Evolutionary conservation across 1,139 yeast genomes (phyloP).

Genomic region (Wickerhamomyces sp.): DNA sequence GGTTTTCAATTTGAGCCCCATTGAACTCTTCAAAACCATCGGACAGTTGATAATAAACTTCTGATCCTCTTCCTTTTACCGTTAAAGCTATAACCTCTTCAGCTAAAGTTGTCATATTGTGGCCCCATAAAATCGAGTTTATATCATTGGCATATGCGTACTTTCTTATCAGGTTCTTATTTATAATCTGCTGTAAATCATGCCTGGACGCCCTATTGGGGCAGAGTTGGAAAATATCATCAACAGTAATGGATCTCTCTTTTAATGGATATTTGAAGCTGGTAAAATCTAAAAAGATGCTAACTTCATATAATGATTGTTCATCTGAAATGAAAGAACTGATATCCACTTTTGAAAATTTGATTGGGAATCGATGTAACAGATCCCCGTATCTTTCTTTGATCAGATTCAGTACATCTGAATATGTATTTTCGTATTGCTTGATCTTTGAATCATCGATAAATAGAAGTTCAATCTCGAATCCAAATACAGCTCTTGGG

Average conservation of each 20-base stretch:
- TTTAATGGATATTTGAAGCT: slow-evolving; percentile 1
- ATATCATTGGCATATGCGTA: slow-evolving; percentile 45
- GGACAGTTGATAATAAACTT: slow-evolving; percentile 50
- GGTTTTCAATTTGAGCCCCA: slow-evolving; percentile 33
- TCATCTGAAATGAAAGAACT: slow-evolving; percentile 9
- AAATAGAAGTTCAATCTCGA: slow-evolving; percentile 51
- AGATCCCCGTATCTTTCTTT: slow-evolving; percentile 20
- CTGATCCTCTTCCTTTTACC: slow-evolving; percentile 86
- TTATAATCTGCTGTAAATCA: slow-evolving; percentile 52
- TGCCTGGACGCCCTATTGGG: slow-evolving; percentile 57
- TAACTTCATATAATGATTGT: slow-evolving; percentile 4
- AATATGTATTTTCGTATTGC: slow-evolving; percentile 10
- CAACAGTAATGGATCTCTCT: slow-evolving; percentile 13
- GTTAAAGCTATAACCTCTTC: slow-evolving; percentile 74
- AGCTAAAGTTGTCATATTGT: slow-evolving; percentile 81
- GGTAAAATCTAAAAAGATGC: slow-evolving; percentile 10
- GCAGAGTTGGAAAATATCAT: slow-evolving; percentile 25
- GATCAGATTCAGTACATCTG: slow-evolving; percentile 19
- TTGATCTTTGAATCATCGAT: slow-evolving; percentile 38
- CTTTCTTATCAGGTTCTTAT: slow-evolving; percentile 42
- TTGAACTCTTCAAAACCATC: slow-evolving; percentile 36
- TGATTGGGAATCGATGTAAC: slow-evolving; percentile 20
- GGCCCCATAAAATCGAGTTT: slow-evolving; percentile 63
- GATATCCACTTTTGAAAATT: slow-evolving; percentile 15
- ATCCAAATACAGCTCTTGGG: slow-evolving; percentile 68